phyloP scores from a whole-genome alignment of 306 rosid genomes.

The Trifolium pratense region DNA sequence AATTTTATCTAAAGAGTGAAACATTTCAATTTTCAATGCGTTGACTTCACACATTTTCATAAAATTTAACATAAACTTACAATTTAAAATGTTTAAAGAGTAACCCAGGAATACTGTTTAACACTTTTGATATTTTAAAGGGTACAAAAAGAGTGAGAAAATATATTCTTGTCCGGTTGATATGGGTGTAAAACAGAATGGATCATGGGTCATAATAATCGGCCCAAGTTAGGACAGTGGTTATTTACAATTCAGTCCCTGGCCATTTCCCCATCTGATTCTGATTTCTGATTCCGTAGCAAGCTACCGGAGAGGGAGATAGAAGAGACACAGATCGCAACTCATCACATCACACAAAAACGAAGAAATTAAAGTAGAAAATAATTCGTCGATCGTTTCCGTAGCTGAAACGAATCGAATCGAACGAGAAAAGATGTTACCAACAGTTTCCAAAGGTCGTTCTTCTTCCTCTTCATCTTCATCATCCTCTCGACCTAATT shows the following conservation, averaged over 20 bases:
- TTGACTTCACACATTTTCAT: no score
- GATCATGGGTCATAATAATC: background rate
- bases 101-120: no score
- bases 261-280: slow-evolving; percentile 13
- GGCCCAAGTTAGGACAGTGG: slow-evolving; percentile 34
- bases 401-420: slow-evolving; percentile 39
- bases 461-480: slow-evolving; percentile 65
- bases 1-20: no score
- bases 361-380: slow-evolving; percentile 1
- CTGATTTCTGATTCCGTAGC: slow-evolving; percentile 29
- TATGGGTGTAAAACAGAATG: no score
- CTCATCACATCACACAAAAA: slow-evolving; percentile 7
- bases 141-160: no score
- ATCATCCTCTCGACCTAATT: slow-evolving; percentile 82
- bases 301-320: slow-evolving; percentile 43
- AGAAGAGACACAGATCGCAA: slow-evolving; percentile 26
- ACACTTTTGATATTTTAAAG: no score
- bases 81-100: no score
- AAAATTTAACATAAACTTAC: no score
- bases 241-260: slow-evolving; percentile 42
- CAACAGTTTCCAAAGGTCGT: slow-evolving; percentile 84
- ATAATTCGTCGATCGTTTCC: slow-evolving; percentile 47
- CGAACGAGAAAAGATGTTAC: slow-evolving; percentile 70
- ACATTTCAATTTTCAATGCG: no score
- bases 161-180: no score